phyloP scores from a whole-genome alignment of 176 grass and related monocot genomes.

The Aegilops sharonensis region DNA sequence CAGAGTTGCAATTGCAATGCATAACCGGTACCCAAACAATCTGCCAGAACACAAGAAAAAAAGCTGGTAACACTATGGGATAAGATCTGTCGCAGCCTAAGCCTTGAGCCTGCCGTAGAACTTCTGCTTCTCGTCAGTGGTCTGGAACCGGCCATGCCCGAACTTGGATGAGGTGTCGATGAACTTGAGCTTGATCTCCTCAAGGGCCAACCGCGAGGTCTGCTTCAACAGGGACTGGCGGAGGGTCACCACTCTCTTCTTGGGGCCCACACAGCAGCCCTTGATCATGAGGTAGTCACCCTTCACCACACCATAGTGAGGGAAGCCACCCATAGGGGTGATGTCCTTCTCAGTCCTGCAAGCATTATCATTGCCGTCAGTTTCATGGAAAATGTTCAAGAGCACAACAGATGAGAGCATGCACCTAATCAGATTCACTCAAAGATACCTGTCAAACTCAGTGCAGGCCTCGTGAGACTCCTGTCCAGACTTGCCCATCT shows the following conservation, averaged over 20 bases:
- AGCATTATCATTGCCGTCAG: no score
- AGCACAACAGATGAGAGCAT: no score
- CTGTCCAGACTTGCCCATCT: slow-evolving; percentile 75
- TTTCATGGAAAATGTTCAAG: no score
- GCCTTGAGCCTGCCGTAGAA: slow-evolving; percentile 68
- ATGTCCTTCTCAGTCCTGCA: slow-evolving; percentile 94
- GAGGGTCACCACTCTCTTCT: slow-evolving; percentile 96
- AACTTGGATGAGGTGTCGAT: slow-evolving; percentile 97
- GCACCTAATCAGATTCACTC: no score
- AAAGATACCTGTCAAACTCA: slow-evolving; percentile 73
- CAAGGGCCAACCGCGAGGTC: slow-evolving; percentile 78
- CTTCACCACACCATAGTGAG: slow-evolving; percentile 87
- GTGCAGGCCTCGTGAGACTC: slow-evolving; percentile 70
- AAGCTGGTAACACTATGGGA: background rate
- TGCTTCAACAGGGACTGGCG: slow-evolving; percentile 86
- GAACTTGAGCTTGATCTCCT: slow-evolving; percentile 98
- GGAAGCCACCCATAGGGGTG: slow-evolving; percentile 95
- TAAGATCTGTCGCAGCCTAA: background rate
- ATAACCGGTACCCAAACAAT: slow-evolving; percentile 26
- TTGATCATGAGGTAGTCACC: slow-evolving; percentile 93
- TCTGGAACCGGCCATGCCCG: slow-evolving; percentile 93
- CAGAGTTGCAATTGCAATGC: slow-evolving; percentile 33
- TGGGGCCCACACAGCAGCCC: slow-evolving; percentile 86
- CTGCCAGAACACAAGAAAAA: slow-evolving; percentile 23
- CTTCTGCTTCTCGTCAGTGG: slow-evolving; percentile 87